phyloP scores from a whole-genome alignment of 2,329 filamentous ascomycete species.

The Atkinsonella hypoxylon region DNA sequence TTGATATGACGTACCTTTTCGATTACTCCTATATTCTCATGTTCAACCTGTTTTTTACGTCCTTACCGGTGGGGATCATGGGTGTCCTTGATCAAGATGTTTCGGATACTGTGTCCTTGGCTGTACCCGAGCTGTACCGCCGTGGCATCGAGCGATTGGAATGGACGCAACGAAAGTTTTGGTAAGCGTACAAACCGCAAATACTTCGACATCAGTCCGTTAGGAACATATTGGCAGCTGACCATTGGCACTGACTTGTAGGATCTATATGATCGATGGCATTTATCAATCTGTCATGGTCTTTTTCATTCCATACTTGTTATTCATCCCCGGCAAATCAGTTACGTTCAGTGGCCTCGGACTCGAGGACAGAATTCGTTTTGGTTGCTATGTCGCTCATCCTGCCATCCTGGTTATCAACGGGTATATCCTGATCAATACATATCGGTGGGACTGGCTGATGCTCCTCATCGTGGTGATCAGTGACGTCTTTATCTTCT shows the following conservation, averaged over 20 bases:
- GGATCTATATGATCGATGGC: slow-evolving; percentile 89
- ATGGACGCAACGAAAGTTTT: slow-evolving; percentile 95
- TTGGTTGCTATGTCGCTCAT: slow-evolving; percentile 79
- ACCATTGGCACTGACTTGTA: slow-evolving; percentile 20
- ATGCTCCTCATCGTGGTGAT: slow-evolving; percentile 71
- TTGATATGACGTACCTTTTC: slow-evolving; percentile 92
- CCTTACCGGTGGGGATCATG: slow-evolving; percentile 86
- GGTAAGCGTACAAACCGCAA: slow-evolving; percentile 42
- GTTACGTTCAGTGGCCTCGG: slow-evolving; percentile 61
- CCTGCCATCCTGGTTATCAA: slow-evolving; percentile 84
- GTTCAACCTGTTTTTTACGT: slow-evolving; percentile 96
- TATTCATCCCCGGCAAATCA: slow-evolving; percentile 59
- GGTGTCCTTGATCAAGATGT: slow-evolving; percentile 96
- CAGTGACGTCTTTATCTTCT: slow-evolving; percentile 79
- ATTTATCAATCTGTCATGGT: slow-evolving; percentile 88
- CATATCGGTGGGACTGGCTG: slow-evolving; percentile 96
- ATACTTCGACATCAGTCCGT: background rate
- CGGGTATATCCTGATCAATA: slow-evolving; percentile 88
- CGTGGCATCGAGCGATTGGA: slow-evolving; percentile 91
- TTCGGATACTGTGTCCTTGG: slow-evolving; percentile 82
- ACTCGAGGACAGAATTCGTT: slow-evolving; percentile 66
- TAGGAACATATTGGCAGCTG: slow-evolving; percentile 2
- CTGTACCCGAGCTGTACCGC: slow-evolving; percentile 89
- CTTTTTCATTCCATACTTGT: slow-evolving; percentile 84
- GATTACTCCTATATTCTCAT: slow-evolving; percentile 96